Evolutionary conservation across 306 rosid species (phyloP), one percentile per base, ranked within the genome.

Genomic region (Cucurbita moschata): DNA sequence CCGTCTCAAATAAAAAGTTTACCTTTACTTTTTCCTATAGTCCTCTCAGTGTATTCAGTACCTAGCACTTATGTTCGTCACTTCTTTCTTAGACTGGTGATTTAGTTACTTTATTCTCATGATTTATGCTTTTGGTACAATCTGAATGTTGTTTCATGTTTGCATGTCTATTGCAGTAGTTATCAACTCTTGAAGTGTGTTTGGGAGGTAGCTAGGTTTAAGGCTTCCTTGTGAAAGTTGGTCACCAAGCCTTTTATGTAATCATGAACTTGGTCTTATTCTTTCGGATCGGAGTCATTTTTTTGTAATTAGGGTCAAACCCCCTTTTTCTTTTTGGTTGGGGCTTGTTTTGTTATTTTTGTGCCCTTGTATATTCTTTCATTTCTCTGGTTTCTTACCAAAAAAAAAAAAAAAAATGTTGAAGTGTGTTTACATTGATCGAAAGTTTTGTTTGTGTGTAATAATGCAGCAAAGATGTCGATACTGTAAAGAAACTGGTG

Each of bases 391-490:
- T 49, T 49, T 49, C 11, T 49, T 3, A 12, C 53, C 4, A 5
- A 13, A 13, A 13, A 50, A 50, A 11, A 11, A 1, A 50, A 4
- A 50, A 13, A 42, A 40, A 40, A 8, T 5, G 5, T 0, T 18
- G 12, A 11, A 21, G 38, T 58, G 13, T 73, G 40, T 21, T 63
- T 7, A 4, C 21, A 15, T 71, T 5, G 53, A 52, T 26, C 42
- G 57, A 16, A 74, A 18, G 8, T 64, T 19, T 53, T 53, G 16
- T 9, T 72, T 46, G 75, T 69, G 43, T 65, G 63, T 68, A 75
- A 80, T 76, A 57, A 65, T 86, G 91, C 96, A 95, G 99, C 88
- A 95, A 95, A 85, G 99, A 95, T 79, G 96, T 95, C 10, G 83
- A 85, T 78, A 95, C 91, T 1, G 99, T 95, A 75, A 95, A 91